A percentile compares a stretch with the other conserved stretches of the same genome.
Evolutionary conservation across 176 grass and related monocot species (phyloP).

Genomic region (Zea mays): Zm-B73-REFERENCE-NAM-5.0 NC_050098.1:150463001-150463500

Average conservation of each 20-base stretch:
- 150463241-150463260: slow-evolving; percentile 42
- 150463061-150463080: slow-evolving; percentile 40
- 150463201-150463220: slow-evolving; percentile 11
- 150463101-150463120: slow-evolving; percentile 96
- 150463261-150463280: slow-evolving; percentile 89
- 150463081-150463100: slow-evolving; percentile 96
- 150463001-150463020: not conserved
- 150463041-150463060: slow-evolving; percentile 3
- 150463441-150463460: not conserved
- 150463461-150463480: not conserved
- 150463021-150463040: not conserved
- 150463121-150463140: slow-evolving; percentile 96
- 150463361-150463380: slow-evolving; percentile 16
- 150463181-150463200: not conserved
- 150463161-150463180: slow-evolving; percentile 79
- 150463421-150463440: not conserved
- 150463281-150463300: slow-evolving; percentile 99
- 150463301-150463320: slow-evolving; percentile 94
- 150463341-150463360: slow-evolving; percentile 98
- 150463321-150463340: slow-evolving; percentile 98
- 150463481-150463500: not conserved
- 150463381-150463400: not conserved
- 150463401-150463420: slow-evolving; percentile 13
- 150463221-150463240: slow-evolving; percentile 20
- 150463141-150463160: slow-evolving; percentile 97